Evolutionary conservation across 2,329 filamentous ascomycete genomes (phyloP).

Genomic region (Pseudofabraea citricarpa): DNA sequence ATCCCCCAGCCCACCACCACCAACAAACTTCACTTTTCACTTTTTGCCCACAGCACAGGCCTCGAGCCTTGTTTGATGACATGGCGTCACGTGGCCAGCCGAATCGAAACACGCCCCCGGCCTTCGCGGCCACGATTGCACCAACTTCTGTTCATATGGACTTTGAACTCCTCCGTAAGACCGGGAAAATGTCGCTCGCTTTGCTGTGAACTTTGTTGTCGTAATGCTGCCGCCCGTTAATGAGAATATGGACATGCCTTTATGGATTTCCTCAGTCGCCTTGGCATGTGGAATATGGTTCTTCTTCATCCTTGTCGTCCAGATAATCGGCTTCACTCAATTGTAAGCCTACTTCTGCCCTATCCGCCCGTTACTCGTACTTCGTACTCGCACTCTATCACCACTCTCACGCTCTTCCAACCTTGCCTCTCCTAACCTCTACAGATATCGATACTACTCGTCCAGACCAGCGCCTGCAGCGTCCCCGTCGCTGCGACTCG

Average conservation of each 20-base stretch:
- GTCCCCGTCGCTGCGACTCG: constrained; percentile 43
- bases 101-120: no score
- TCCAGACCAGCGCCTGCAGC: constrained; percentile 41
- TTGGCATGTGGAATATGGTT: constrained; percentile 49
- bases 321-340: constrained; percentile 50
- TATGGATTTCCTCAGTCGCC: constrained; percentile 31
- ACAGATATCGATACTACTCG: constrained; percentile 50
- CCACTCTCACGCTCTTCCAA: no score
- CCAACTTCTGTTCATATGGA: background rate
- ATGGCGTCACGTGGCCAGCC: background rate
- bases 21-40: no score
- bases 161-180: background rate
- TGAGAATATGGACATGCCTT: constrained; percentile 11
- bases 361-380: constrained; percentile 1
- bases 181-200: no score
- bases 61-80: background rate
- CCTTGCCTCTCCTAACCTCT: constrained; percentile 6
- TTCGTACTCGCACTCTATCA: no score
- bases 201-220: no score
- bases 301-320: constrained; percentile 45
- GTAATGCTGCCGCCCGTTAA: no score
- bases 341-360: constrained; percentile 40
- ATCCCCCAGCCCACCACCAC: no score
- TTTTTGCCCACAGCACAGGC: no score
- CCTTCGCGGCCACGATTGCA: background rate